Evolutionary conservation across 352 stramenopile genomes (phyloP).

Genomic region (Saprolegnia parasitica): DNA sequence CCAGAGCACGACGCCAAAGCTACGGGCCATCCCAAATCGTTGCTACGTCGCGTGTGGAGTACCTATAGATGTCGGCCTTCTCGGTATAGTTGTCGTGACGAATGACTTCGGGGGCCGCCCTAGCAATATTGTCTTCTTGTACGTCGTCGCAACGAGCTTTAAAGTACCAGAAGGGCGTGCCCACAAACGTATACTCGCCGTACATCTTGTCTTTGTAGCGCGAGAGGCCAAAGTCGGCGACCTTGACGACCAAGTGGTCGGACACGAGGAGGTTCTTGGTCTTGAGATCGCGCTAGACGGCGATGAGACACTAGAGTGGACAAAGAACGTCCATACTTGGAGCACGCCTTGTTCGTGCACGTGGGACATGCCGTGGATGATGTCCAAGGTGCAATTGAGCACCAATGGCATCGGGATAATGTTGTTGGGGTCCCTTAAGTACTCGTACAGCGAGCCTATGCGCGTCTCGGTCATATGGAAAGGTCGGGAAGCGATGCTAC

Average conservation of each 20-base stretch:
- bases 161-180: conserved; percentile 65
- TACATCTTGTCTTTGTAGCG: conserved; percentile 46
- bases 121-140: not conserved
- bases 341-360: conserved; percentile 53
- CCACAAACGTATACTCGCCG: conserved; percentile 64
- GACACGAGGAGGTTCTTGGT: conserved; percentile 76
- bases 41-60: not conserved
- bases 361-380: conserved; percentile 59
- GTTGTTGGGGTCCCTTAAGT: conserved; percentile 64
- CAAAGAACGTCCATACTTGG: conserved; percentile 23
- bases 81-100: conserved; percentile 69
- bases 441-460: conserved; percentile 63
- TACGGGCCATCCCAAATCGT: not conserved
- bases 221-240: conserved; percentile 67
- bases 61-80: conserved; percentile 79
- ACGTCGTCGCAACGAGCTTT: too few relatives aligned
- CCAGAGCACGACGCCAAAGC: conserved; percentile 52
- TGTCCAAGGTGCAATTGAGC: conserved; percentile 55
- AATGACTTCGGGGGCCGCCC: conserved; percentile 65
- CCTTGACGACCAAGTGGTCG: conserved; percentile 71
- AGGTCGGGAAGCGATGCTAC: conserved; percentile 16
- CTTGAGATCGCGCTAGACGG: conserved; percentile 67
- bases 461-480: not conserved
- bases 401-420: conserved; percentile 64
- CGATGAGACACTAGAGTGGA: not conserved